Conservation (phyloP, 768 basidiomycete genomes). For the Rhodocollybia butyracea region DNA sequence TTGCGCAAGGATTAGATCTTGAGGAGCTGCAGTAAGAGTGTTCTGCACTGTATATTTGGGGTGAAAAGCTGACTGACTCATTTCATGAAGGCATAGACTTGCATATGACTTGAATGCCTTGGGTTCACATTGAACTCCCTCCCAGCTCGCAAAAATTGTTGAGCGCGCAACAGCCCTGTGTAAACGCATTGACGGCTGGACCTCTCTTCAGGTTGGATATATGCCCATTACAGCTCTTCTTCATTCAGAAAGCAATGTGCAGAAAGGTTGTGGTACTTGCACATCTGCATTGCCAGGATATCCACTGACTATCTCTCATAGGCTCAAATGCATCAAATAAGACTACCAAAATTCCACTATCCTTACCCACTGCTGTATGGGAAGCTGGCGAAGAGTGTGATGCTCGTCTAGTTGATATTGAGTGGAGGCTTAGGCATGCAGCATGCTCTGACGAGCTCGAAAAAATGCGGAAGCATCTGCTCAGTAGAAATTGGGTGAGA, state of each 20-base stretch:
- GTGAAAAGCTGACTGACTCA: too few relatives aligned
- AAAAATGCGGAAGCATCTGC: neutral
- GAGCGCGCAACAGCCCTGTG: neutral
- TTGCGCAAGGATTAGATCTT: conserved; percentile 13
- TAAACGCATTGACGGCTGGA: neutral
- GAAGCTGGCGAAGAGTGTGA: neutral
- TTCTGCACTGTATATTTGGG: neutral
- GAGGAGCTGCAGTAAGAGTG: conserved; percentile 17
- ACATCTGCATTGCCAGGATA: neutral
- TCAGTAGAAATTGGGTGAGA: neutral
- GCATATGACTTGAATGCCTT: neutral
- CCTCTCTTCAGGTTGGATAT: neutral
- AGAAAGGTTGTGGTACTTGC: neutral
- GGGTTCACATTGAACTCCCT: neutral
- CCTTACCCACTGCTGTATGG: neutral
- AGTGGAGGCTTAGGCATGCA: conserved; percentile 3
- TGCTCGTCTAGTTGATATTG: neutral
- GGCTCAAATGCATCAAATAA: neutral
- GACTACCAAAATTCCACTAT: neutral
- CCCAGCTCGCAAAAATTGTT: neutral
- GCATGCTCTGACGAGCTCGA: neutral
- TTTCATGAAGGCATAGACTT: neutral
- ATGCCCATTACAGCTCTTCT: neutral
- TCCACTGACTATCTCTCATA: neutral
- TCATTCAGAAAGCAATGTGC: neutral